phyloP scores from a whole-genome alignment of 495 filamentous ascomycete species.

The Xylaria venustula region DNA sequence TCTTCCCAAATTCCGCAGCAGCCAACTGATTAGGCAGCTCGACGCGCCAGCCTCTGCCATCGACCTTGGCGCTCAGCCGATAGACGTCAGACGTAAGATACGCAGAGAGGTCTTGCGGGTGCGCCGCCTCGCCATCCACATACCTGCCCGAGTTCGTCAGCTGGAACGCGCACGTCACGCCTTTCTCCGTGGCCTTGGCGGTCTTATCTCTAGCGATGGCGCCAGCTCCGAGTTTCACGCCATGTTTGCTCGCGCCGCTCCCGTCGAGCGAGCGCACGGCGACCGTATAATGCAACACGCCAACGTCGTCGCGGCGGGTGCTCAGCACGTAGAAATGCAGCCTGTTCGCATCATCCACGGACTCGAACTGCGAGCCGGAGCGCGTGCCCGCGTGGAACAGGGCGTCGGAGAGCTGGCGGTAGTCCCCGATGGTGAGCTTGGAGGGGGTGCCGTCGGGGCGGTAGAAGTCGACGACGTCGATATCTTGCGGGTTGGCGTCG shows the following conservation, averaged over 20 bases:
- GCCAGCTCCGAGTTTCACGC: slow-evolving; percentile 27
- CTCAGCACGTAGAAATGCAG: slow-evolving; percentile 40
- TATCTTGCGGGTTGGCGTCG: slow-evolving; percentile 42
- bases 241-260: slow-evolving; percentile 28
- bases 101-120: slow-evolving; percentile 30
- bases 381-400: slow-evolving; percentile 43
- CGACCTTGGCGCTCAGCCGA: slow-evolving; percentile 29
- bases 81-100: slow-evolving; percentile 31
- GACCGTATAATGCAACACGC: slow-evolving; percentile 37
- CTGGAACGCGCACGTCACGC: slow-evolving; percentile 31
- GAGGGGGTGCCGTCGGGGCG: slow-evolving; percentile 28
- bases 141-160: slow-evolving; percentile 33
- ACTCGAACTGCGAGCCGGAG: slow-evolving; percentile 39
- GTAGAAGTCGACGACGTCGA: slow-evolving; percentile 32
- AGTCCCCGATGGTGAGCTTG: slow-evolving; percentile 37
- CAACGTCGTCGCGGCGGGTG: slow-evolving; percentile 30
- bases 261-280: slow-evolving; percentile 35
- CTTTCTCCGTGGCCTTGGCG: slow-evolving; percentile 20
- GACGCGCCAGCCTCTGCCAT: slow-evolving; percentile 35
- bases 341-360: slow-evolving; percentile 34
- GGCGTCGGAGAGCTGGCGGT: slow-evolving; percentile 41
- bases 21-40: slow-evolving; percentile 35
- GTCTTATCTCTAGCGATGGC: slow-evolving; percentile 12
- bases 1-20: slow-evolving; percentile 24
- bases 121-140: slow-evolving; percentile 12